Evolutionary conservation across 2,329 filamentous ascomycete species (phyloP).

Genomic region (Alternaria conjuncta): DNA sequence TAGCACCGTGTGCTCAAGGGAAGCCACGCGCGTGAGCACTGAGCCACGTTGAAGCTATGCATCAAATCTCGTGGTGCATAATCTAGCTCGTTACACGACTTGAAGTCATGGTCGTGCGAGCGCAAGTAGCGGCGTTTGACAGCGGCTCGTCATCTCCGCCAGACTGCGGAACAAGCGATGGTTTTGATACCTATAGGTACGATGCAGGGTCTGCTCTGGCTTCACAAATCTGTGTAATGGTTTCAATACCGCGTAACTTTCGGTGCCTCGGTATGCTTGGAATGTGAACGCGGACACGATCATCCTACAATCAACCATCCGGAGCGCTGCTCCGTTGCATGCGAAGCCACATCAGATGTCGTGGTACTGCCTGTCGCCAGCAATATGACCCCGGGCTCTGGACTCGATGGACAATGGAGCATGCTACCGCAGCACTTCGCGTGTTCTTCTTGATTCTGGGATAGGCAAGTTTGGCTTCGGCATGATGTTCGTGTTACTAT

Average conservation of each 20-base stretch:
- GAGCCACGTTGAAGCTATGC: conserved; percentile 33
- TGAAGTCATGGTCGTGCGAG: conserved; percentile 16
- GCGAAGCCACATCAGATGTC: neutral
- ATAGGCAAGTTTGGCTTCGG: neutral
- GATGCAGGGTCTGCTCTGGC: conserved; percentile 11
- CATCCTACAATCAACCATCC: neutral
- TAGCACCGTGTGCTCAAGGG: conserved; percentile 9
- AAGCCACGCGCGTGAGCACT: conserved; percentile 22
- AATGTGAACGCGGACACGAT: neutral
- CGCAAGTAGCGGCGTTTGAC: conserved; percentile 21
- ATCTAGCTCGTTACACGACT: conserved; percentile 40
- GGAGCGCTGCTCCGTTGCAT: neutral
- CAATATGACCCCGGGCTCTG: neutral
- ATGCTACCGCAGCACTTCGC: conserved; percentile 5
- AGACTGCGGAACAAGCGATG: conserved; percentile 1
- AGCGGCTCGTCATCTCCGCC: conserved; percentile 16
- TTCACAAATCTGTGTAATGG: neutral
- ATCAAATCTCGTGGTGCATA: conserved; percentile 45
- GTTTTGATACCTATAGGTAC: neutral
- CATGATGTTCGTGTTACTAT: conserved; percentile 10
- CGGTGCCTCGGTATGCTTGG: neutral
- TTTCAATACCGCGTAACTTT: neutral
- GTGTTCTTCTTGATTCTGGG: conserved; percentile 10
- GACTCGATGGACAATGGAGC: neutral
- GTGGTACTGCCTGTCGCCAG: neutral